Evolutionary conservation across 176 grass and related monocot genomes (phyloP).

Genomic region (Juncus inflexus): DNA sequence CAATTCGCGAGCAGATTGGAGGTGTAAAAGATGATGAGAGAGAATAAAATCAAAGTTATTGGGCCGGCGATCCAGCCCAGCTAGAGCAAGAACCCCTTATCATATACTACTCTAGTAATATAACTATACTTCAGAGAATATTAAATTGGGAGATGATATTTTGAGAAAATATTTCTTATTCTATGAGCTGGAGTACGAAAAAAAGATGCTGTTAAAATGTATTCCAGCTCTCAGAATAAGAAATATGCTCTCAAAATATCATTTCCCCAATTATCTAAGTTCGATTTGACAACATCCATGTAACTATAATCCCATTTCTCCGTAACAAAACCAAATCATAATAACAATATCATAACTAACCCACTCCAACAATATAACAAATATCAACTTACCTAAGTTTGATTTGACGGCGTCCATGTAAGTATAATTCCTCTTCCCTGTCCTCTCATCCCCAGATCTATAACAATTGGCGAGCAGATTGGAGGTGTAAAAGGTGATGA

Average conservation of each 20-base stretch:
- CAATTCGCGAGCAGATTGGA: conserved; percentile 75
- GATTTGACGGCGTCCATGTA: conserved; percentile 77
- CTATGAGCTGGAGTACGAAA: no score
- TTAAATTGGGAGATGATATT: no score
- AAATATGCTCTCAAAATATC: no score
- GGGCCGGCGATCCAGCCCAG: conserved; percentile 74
- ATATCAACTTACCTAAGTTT: conserved; percentile 43
- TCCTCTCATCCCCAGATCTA: conserved; percentile 43
- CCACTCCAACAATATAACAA: conserved; percentile 10
- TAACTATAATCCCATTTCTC: no score
- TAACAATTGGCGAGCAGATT: conserved; percentile 81
- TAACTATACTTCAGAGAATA: no score
- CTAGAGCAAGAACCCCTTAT: conserved; percentile 83
- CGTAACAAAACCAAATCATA: no score
- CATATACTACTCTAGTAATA: conserved; percentile 6
- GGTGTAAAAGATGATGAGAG: conserved; percentile 74
- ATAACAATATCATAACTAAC: neutral
- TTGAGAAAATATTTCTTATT: no score
- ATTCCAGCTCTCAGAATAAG: no score
- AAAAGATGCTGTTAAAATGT: no score
- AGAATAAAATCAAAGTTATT: conserved; percentile 52
- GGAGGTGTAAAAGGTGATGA: conserved; percentile 84
- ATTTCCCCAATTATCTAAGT: no score
- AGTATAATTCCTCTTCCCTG: conserved; percentile 70
- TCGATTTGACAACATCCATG: neutral